These are phyloP conservation scores for Fusarium redolens DNA, from an alignment of 2,329 filamentous ascomycete species.

Conservation along the genomic window DNA sequence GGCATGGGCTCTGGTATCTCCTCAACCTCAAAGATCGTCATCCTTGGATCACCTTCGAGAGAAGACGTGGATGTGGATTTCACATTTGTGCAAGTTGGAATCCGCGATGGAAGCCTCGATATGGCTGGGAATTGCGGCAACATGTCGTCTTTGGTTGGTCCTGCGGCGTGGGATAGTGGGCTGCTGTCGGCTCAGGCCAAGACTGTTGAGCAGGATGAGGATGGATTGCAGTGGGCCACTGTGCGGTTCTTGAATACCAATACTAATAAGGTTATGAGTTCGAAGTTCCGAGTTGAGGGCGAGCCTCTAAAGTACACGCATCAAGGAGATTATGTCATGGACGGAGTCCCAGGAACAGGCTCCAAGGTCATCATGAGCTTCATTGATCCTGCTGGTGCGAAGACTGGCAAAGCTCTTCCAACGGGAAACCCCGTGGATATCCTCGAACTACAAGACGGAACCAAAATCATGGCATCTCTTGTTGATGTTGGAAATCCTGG, in stretches of 20 bases:
- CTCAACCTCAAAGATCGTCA: conserved; percentile 76
- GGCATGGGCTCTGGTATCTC: conserved; percentile 77
- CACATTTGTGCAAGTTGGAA: conserved; percentile 77
- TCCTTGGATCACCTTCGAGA: conserved; percentile 65
- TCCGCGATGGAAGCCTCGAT: conserved; percentile 70
- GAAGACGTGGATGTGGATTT: conserved; percentile 71
- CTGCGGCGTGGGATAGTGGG: conserved; percentile 53
- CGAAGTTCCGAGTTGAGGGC: conserved; percentile 64
- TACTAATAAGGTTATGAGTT: conserved; percentile 71
- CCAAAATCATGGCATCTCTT: conserved; percentile 62
- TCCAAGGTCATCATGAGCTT: conserved; percentile 71
- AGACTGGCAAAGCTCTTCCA: conserved; percentile 63
- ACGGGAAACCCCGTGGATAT: conserved; percentile 66
- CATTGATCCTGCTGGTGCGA: conserved; percentile 70
- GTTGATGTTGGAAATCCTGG: conserved; percentile 74
- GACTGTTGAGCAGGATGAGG: conserved; percentile 29
- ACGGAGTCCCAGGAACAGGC: conserved; percentile 70
- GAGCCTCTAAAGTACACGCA: conserved; percentile 45
- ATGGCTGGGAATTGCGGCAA: conserved; percentile 81
- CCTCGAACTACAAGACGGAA: conserved; percentile 53
- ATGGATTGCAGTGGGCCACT: conserved; percentile 52
- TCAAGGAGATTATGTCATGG: conserved; percentile 68
- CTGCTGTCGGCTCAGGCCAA: conserved; percentile 34
- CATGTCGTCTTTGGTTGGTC: conserved; percentile 75
- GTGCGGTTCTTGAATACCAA: conserved; percentile 78